phyloP scores from a whole-genome alignment of 176 grass and related monocot species.

The Zizania latifolia region DNA sequence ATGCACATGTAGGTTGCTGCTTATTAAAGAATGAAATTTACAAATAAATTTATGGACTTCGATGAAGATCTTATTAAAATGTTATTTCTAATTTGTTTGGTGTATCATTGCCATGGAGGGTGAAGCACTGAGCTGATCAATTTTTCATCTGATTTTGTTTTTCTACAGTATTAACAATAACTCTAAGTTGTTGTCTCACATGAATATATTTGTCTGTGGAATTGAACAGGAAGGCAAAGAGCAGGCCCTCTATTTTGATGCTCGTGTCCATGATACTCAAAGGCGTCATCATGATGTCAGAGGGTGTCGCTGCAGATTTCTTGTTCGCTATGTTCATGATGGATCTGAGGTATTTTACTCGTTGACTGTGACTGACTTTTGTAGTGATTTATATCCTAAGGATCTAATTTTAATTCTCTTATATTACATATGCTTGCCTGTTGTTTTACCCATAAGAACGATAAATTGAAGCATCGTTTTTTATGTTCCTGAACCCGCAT shows the following conservation, averaged over 20 bases:
- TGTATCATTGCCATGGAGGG: background rate
- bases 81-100: background rate
- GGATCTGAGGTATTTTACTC: constrained; percentile 54
- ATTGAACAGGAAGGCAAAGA: constrained; percentile 76
- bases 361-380: background rate
- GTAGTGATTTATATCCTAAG: background rate
- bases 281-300: constrained; percentile 78
- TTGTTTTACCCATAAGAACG: background rate
- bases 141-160: background rate
- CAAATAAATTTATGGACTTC: background rate
- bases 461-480: background rate
- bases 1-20: background rate
- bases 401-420: background rate
- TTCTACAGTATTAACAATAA: background rate
- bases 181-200: background rate
- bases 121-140: background rate
- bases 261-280: constrained; percentile 78
- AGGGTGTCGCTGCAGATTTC: constrained; percentile 81
- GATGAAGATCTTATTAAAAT: background rate
- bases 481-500: background rate
- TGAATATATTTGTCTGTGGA: background rate
- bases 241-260: constrained; percentile 86
- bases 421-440: background rate
- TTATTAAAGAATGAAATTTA: background rate
- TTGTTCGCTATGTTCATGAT: constrained; percentile 84